Evolutionary conservation across 2,329 filamentous ascomycete species (phyloP), one percentile per base, ranked within the genome.

Genomic region (Monilinia polystroma): DNA sequence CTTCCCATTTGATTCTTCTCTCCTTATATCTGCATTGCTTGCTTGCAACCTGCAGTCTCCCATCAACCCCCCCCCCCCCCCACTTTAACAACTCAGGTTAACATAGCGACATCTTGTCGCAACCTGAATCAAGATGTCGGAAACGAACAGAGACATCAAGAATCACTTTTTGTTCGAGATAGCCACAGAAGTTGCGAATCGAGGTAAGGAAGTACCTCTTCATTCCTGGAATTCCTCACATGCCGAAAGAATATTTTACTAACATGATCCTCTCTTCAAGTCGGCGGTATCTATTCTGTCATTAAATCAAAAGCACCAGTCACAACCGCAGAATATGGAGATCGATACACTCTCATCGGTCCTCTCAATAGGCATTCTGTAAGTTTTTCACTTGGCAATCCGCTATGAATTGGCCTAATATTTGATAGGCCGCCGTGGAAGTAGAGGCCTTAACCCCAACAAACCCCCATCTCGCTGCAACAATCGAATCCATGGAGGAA

Each of bases 261-360:
- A 14, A 60, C 45, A 18, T 35, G 32, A 8, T 23, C 4, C 43
- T 60, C 2, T 35, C 6, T 8, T 29, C 47, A 53, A 96, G 95
- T 99, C 69, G 95, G 95, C 76, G 95, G 95, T 75, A 99, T 99
- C 81, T 99, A 99, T 84, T 98, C 94, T 20, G 95, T 99, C 72
- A 89, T 99, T 80, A 99, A 99, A 81, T 99, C 95, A 69, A 99
- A 99, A 80, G 94, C 95, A 49, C 94, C 95, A 62, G 95, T 98
- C 69, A 98, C 95, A 54, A 97, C 94, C 0, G 93, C 93, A 69
- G 95, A 99, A 80, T 99, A 98, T 95, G 95, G 95, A 79, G 93
- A 97, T 68, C 88, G 92, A 72, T 99, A 99, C 80, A 96, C 92
- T 38, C 86, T 98, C 72, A 93, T 99, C 78, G 95, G 95, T 2